These are phyloP conservation scores for Haplosporangium sp. DNA, from an alignment of 371 early-diverging fungal species.

Conservation along the genomic window DNA sequence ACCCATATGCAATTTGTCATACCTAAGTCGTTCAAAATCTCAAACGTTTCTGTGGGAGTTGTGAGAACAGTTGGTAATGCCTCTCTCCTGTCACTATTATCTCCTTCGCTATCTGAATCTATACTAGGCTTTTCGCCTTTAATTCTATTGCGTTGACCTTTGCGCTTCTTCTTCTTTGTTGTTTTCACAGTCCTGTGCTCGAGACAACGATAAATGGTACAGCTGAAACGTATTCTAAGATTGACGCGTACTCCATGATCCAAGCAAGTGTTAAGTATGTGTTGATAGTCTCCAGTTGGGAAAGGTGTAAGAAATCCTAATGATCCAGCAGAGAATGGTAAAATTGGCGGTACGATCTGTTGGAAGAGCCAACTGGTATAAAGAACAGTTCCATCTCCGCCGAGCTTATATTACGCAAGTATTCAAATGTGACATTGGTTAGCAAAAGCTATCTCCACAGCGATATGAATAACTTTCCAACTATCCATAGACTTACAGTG, in stretches of 20 bases:
- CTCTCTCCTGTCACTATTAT: conserved; percentile 9
- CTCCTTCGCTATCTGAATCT: too few species aligned
- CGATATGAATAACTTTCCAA: neutral
- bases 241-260: conserved; percentile 85
- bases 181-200: conserved; percentile 50
- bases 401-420: conserved; percentile 61
- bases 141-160: conserved; percentile 28
- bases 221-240: conserved; percentile 88
- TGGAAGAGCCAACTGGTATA: conserved; percentile 93
- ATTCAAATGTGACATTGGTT: too few species aligned
- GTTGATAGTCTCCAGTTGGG: conserved; percentile 72
- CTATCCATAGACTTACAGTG: conserved; percentile 63
- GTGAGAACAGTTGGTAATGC: conserved; percentile 41
- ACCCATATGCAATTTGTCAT: neutral
- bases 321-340: conserved; percentile 91
- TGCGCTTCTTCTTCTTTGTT: conserved; percentile 44
- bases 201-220: conserved; percentile 79
- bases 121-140: neutral
- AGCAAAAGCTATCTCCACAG: neutral
- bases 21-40: conserved; percentile 80
- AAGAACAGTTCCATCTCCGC: conserved; percentile 92
- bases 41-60: conserved; percentile 60
- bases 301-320: conserved; percentile 94
- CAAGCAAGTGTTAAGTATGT: conserved; percentile 70
- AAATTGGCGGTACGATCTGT: conserved; percentile 84